Base-by-base conservation (phyloP, 2,329 filamentous ascomycete species). In the Cercospora sp. region DNA sequence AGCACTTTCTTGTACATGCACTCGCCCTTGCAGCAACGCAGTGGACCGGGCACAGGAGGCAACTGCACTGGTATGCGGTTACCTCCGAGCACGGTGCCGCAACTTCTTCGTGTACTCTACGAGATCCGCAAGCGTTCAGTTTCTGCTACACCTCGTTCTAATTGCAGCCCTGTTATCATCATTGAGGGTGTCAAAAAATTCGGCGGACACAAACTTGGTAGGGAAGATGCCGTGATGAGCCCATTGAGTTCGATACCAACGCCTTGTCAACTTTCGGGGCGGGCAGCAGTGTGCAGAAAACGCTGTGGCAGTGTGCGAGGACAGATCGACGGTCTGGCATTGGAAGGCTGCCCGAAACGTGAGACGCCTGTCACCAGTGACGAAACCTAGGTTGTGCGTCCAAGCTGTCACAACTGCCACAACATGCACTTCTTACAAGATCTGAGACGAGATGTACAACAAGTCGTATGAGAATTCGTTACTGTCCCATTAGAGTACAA, bases 381-480 rank as follows among this genome's bases (percentile, higher is more conserved):
- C n/a, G n/a, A n/a, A n/a, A n/a, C n/a, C n/a, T n/a, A n/a, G n/a
- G 10, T 28, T 26, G 48, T 53, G 20, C 12, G 1, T 5, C 18
- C 10, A 16, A n/a, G n/a, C 20, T 48, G 8, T 48, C 45, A 23
- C 18, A 12, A 48, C 18, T 48, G 7, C 20, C 42, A 48, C 42
- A 12, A 48, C 20, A 23, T 48, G 45, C 45, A 48, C 20, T 23
- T 48, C n/a, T 55, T 13, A 55, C 48, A 55, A 26, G 48, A 55
- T 28, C 5, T 55, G 23, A 55, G 12, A 28, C 23, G 23, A 16
- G 48, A 55, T 30, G 48, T 55, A 55, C 10, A 55, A 55, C 23
- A 55, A 26, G 23, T 55, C 48, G 48, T 55, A 30, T 55, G 48
- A 55, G 48, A 55, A 36, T 59, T 58, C 55, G 55, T 59, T 59